These are phyloP conservation scores for Phialophora macrospora DNA, from an alignment of 2,329 filamentous ascomycete genomes.

Conservation along the genomic window DNA sequence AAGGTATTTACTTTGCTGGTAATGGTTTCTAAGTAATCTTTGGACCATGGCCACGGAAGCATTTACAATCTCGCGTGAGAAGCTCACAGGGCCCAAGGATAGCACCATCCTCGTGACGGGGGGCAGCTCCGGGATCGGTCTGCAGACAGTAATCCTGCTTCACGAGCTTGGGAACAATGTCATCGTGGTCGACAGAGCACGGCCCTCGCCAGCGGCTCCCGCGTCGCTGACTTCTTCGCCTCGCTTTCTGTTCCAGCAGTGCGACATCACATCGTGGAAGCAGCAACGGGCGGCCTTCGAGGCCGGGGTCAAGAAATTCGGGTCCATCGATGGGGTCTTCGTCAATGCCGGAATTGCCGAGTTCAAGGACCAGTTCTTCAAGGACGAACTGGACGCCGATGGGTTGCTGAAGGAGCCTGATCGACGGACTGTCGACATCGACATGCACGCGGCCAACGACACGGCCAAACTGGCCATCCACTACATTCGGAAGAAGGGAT, in stretches of 20 bases:
- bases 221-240: constrained; percentile 42
- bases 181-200: constrained; percentile 47
- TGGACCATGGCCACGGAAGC: constrained; percentile 29
- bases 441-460: constrained; percentile 54
- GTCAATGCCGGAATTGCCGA: constrained; percentile 58
- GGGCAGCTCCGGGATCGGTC: constrained; percentile 49
- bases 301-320: constrained; percentile 49
- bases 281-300: constrained; percentile 54
- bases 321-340: constrained; percentile 54
- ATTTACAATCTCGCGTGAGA: constrained; percentile 43
- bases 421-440: constrained; percentile 51
- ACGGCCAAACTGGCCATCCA: constrained; percentile 56
- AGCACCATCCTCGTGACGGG: constrained; percentile 48
- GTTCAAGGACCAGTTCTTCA: constrained; percentile 57
- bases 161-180: constrained; percentile 49
- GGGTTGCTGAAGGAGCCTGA: constrained; percentile 55
- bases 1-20: no score
- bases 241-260: constrained; percentile 46
- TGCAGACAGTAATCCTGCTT: constrained; percentile 49
- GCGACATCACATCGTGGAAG: constrained; percentile 54
- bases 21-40: no score
- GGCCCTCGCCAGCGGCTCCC: constrained; percentile 38
- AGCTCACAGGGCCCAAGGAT: constrained; percentile 34
- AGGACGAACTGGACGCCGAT: constrained; percentile 48
- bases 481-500: constrained; percentile 47